Percentiles rank a stretch among this genome's conserved stretches.
Conservation (phyloP, 1,139 yeast genomes). For the Diutina neorugosa region DNA sequence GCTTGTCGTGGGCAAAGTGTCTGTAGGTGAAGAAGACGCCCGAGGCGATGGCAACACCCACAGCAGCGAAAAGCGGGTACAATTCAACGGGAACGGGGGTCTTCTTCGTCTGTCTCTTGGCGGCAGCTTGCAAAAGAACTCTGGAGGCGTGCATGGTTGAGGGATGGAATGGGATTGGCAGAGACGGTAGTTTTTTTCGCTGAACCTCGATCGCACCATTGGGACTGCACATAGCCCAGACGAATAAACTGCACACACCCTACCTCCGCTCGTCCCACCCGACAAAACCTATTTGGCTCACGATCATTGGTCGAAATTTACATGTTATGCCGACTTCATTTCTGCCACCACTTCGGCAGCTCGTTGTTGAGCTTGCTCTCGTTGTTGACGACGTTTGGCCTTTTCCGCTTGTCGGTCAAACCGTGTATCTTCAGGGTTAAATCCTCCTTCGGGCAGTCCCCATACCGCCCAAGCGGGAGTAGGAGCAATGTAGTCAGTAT, state of each 20-base stretch:
- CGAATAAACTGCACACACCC: background rate
- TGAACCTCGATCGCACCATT: background rate
- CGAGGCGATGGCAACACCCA: conserved; percentile 54
- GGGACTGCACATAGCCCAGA: background rate
- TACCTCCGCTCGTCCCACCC: too few relatives aligned
- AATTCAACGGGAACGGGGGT: conserved; percentile 55
- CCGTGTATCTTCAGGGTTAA: conserved; percentile 73
- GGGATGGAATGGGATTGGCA: background rate
- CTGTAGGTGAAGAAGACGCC: conserved; percentile 61
- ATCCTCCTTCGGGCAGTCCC: conserved; percentile 80
- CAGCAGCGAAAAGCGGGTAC: conserved; percentile 56
- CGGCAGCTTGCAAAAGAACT: conserved; percentile 39
- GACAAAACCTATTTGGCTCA: too few relatives aligned
- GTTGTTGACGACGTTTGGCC: conserved; percentile 28
- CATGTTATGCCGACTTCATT: background rate
- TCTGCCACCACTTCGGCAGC: background rate
- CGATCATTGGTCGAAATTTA: too few relatives aligned
- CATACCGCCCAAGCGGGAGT: conserved; percentile 90
- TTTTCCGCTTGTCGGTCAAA: conserved; percentile 59
- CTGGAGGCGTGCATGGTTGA: conserved; percentile 44
- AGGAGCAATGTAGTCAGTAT: conserved; percentile 66
- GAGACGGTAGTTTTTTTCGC: background rate
- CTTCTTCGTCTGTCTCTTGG: conserved; percentile 19
- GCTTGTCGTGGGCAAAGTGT: conserved; percentile 54
- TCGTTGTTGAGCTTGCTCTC: conserved; percentile 18